Evolutionary conservation across 352 stramenopile genomes (phyloP).

Genomic region (Pythium vanterpoolii): DNA sequence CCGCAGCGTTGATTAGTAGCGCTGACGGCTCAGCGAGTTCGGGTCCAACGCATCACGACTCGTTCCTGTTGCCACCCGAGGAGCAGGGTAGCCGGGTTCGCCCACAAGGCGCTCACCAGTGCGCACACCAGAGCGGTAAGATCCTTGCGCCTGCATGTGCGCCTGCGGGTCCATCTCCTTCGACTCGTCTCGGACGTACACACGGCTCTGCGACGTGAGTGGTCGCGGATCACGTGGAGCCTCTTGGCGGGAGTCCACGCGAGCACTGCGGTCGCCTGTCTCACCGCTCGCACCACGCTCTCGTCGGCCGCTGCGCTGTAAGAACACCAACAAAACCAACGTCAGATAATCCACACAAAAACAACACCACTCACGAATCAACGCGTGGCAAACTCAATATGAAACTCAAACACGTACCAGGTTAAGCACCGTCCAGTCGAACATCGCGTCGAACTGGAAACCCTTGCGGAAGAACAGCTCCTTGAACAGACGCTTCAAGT

Average conservation of each 20-base stretch:
- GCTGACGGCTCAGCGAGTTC: conserved; percentile 74
- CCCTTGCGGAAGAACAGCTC: conserved; percentile 99
- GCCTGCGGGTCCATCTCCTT: conserved; percentile 40
- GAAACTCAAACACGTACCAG: conserved; percentile 30
- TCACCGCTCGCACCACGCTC: conserved; percentile 62
- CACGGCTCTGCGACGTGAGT: conserved; percentile 48
- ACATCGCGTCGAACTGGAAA: conserved; percentile 99
- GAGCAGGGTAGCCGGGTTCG: conserved; percentile 2
- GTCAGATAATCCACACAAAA: not conserved
- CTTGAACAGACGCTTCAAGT: conserved; percentile 96
- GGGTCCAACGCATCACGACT: conserved; percentile 34
- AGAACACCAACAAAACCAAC: conserved; percentile 5
- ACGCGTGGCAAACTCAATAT: not conserved
- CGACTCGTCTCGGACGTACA: conserved; percentile 65
- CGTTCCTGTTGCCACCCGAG: conserved; percentile 1
- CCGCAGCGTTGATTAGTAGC: conserved; percentile 55
- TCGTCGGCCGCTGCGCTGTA: conserved; percentile 52
- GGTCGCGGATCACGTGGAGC: conserved; percentile 40
- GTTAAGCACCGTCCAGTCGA: conserved; percentile 98
- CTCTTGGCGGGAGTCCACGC: conserved; percentile 46
- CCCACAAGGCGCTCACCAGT: not conserved
- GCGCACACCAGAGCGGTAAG: conserved; percentile 8
- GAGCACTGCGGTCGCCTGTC: conserved; percentile 45
- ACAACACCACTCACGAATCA: not conserved
- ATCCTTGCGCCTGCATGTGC: conserved; percentile 9